Conservation (phyloP, 768 basidiomycete species). For the Lactifluus piperatus region DNA sequence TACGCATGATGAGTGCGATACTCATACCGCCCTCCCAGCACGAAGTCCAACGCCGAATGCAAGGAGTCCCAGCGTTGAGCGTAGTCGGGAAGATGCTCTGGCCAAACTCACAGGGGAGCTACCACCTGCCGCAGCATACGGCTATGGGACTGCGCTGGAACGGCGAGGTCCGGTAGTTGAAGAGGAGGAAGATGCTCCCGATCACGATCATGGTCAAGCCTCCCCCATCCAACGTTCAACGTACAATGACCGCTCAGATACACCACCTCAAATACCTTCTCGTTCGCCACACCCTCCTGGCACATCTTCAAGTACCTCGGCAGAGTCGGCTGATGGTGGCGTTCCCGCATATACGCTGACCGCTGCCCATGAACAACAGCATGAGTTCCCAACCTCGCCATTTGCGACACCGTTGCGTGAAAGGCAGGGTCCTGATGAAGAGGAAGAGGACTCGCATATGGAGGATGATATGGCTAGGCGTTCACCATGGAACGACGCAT, state of each 20-base stretch:
- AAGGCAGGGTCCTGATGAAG: constrained; percentile 38
- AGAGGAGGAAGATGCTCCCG: constrained; percentile 19
- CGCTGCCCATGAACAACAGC: constrained; percentile 44
- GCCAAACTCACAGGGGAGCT: constrained; percentile 17
- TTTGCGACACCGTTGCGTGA: constrained; percentile 67
- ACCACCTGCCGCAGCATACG: constrained; percentile 3
- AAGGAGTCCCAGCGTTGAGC: constrained; percentile 19
- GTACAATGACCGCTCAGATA: constrained; percentile 37
- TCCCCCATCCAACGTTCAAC: constrained; percentile 33
- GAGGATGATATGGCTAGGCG: constrained; percentile 24
- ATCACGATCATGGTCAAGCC: constrained; percentile 22
- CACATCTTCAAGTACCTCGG: constrained; percentile 38
- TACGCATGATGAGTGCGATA: constrained; percentile 8
- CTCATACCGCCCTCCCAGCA: background rate
- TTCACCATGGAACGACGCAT: constrained; percentile 22
- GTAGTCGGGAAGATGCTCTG: constrained; percentile 17
- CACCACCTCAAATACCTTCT: constrained; percentile 28
- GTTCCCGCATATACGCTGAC: constrained; percentile 43
- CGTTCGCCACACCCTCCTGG: constrained; percentile 45
- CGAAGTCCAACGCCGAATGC: constrained; percentile 18
- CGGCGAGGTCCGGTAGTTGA: constrained; percentile 19
- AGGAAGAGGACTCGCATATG: constrained; percentile 56
- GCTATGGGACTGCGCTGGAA: constrained; percentile 15
- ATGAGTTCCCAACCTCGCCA: constrained; percentile 58
- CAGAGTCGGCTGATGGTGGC: constrained; percentile 37